phyloP scores from a whole-genome alignment of 192 early-diverging fungal genomes.

The Podila horticola region DNA sequence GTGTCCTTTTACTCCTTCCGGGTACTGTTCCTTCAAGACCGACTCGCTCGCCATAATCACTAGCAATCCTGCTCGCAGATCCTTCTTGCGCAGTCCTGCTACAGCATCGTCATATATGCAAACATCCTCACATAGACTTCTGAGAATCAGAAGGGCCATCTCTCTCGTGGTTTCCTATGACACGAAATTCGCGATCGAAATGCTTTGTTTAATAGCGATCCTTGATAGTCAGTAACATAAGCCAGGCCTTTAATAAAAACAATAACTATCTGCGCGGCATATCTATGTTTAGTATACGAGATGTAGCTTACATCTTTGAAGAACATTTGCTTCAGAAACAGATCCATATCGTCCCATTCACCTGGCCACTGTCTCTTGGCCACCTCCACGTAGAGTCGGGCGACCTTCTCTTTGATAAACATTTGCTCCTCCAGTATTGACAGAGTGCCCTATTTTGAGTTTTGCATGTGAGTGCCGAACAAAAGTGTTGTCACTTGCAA shows the following conservation, averaged over 20 bases:
- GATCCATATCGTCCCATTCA: conserved; percentile 69
- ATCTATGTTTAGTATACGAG: neutral
- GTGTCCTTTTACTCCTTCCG: conserved; percentile 53
- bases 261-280: neutral
- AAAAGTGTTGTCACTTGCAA: too few species aligned
- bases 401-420: conserved; percentile 73
- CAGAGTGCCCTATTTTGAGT: conserved; percentile 34
- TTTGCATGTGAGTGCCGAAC: neutral
- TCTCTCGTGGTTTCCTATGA: conserved; percentile 61
- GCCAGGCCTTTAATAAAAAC: neutral
- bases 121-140: conserved; percentile 69
- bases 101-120: conserved; percentile 70
- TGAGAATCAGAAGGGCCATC: conserved; percentile 61
- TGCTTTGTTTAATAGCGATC: neutral
- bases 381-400: conserved; percentile 64
- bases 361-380: conserved; percentile 71
- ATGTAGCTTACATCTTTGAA: conserved; percentile 40
- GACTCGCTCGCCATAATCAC: conserved; percentile 60
- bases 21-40: conserved; percentile 56
- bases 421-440: conserved; percentile 48
- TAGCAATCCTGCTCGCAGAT: conserved; percentile 64
- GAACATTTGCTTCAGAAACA: conserved; percentile 57
- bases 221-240: neutral
- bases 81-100: conserved; percentile 64
- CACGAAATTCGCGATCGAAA: neutral